Evolutionary conservation across 768 basidiomycete genomes (phyloP).

Genomic region (Mycena filopes): DNA sequence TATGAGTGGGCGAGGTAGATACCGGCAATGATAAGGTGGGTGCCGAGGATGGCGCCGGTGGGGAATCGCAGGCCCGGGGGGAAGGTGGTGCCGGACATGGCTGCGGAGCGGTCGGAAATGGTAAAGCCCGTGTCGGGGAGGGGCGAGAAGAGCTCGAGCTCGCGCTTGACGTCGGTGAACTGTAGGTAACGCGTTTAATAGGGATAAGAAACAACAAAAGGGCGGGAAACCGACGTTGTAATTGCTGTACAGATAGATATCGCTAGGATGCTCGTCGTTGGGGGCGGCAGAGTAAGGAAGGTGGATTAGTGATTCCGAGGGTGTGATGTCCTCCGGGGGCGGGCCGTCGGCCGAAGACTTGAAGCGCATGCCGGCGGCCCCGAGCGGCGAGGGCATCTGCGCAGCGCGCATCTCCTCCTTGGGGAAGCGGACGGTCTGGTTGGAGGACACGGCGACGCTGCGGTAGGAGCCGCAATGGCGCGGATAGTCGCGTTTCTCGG

Average conservation of each 20-base stretch:
- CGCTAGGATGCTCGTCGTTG: slow-evolving; percentile 80
- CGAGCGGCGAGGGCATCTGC: slow-evolving; percentile 55
- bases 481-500: slow-evolving; percentile 81
- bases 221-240: slow-evolving; percentile 77
- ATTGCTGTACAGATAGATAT: slow-evolving; percentile 94
- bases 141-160: slow-evolving; percentile 92
- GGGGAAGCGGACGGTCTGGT: slow-evolving; percentile 72
- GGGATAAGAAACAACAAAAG: slow-evolving; percentile 14
- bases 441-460: slow-evolving; percentile 86
- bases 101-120: slow-evolving; percentile 80
- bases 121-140: slow-evolving; percentile 79
- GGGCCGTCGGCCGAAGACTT: slow-evolving; percentile 53
- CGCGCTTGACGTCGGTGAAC: slow-evolving; percentile 96
- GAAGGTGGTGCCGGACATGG: slow-evolving; percentile 84
- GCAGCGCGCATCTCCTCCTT: slow-evolving; percentile 65
- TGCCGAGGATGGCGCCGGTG: slow-evolving; percentile 91
- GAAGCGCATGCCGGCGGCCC: slow-evolving; percentile 70
- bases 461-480: slow-evolving; percentile 98
- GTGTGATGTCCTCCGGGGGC: slow-evolving; percentile 59
- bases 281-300: slow-evolving; percentile 82
- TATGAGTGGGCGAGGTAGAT: slow-evolving; percentile 95
- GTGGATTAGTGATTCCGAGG: slow-evolving; percentile 70
- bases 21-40: slow-evolving; percentile 92
- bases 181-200: slow-evolving; percentile 44
- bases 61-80: slow-evolving; percentile 98